Percentiles rank a stretch among this genome's conserved stretches.
Evolutionary conservation across 164 flowering plant genomes (phyloP).

Genomic region (Amborella trichopoda): DNA sequence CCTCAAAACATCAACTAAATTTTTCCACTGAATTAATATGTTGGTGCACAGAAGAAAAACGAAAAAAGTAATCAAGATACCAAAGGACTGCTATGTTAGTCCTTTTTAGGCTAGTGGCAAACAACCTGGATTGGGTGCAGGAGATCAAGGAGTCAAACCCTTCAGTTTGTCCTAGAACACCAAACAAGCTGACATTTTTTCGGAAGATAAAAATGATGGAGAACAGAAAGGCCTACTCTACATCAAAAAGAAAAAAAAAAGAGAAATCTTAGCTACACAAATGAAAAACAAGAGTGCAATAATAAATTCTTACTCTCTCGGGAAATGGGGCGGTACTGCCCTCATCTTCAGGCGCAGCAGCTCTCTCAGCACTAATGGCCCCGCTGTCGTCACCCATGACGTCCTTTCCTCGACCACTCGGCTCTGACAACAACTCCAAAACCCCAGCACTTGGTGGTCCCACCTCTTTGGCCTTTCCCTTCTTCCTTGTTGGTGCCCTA

Average conservation of each 20-base stretch:
- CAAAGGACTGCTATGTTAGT: neutral
- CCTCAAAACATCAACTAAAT: no score
- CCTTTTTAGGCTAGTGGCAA: neutral
- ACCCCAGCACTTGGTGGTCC: conserved; percentile 6
- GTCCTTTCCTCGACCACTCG: conserved; percentile 5
- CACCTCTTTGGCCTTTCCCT: conserved; percentile 6
- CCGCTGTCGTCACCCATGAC: conserved; percentile 53
- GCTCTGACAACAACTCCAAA: conserved; percentile 1
- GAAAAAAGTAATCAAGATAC: neutral
- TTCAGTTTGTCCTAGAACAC: neutral
- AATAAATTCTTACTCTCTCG: conserved; percentile 34
- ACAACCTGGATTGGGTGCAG: neutral
- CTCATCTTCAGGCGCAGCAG: conserved; percentile 55
- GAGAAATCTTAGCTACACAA: neutral
- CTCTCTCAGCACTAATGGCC: conserved; percentile 68
- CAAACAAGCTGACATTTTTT: neutral
- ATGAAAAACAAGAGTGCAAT: neutral
- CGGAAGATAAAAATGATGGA: neutral
- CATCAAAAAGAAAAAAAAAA: neutral
- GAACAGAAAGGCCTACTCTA: no score
- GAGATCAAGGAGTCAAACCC: neutral
- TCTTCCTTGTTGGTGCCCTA: conserved; percentile 14
- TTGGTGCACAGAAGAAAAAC: no score
- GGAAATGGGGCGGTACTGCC: conserved; percentile 65
- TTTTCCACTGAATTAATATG: no score